Base-by-base conservation (phyloP, 441 rosid genomes). In the Arabidopsis hybrid region DNA sequence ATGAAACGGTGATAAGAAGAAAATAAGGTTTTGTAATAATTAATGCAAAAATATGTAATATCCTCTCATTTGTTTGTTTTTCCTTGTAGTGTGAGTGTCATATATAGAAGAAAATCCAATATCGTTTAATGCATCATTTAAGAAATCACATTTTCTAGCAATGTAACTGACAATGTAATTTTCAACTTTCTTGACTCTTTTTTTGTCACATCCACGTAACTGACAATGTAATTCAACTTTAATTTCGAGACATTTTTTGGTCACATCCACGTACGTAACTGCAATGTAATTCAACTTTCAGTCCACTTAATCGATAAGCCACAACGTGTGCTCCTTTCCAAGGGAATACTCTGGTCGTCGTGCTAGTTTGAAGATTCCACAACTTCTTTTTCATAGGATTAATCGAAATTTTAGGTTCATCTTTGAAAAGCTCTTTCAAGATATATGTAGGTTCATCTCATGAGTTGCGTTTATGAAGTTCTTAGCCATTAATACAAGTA, bases 141-240 rank as follows among this genome's bases (percentile, higher is more conserved):
- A 35, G 42, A 52, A 26, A 21, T 26, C 8, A 2, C 8, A 9
- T 29, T 29, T 51, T 21, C 59, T 29, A 21, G 38, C 34, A n/a
- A 21, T n/a, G 34, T 21, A 31, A 11, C 60, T 34, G 60, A 56
- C 7, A 56, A 56, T 56, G 60, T 8, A 7, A 56, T 26, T 26
- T 56, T 56, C 18, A 56, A 56, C 60, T 56, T 56, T 50, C 55
- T 8, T 8, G 29, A 26, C 29, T 26, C 29, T 26, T 26, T 2
- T 26, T 46, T 7, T 26, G 38, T 51, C 34, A 51, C 34, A n/a
- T 21, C 34, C 34, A 10, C 34, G 34, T 21, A 31, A 11, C 60
- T n/a, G 60, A 56, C 7, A 56, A 56, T 56, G 60, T 4, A n/a
- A 56, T 56, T 55, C 18, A 55, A 55, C 60, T n/a, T n/a, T n/a